Evolutionary conservation across 352 stramenopile species (phyloP), one percentile per base, ranked within the genome.

Genomic region (Phytophthora vignae): DNA sequence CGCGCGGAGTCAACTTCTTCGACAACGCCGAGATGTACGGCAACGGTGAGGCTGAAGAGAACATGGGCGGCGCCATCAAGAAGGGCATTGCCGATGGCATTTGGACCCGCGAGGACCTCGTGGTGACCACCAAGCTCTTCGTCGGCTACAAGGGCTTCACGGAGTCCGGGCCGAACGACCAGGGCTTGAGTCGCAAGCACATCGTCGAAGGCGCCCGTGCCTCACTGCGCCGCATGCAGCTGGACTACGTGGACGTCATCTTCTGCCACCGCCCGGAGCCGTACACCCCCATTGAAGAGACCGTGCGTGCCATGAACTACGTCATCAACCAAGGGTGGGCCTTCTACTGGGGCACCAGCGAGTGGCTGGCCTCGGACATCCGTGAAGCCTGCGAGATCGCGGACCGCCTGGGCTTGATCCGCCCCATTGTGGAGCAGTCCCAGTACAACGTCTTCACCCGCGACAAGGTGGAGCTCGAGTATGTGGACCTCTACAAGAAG

Each of bases 221-320:
- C 2, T 82, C 64, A 1, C 62, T 86, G 19, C 19, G 65, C 79
- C 19, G 42, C 15, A 17, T 49, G 42, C 42, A 49, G 4, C 56
- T 2, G 8, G 74, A 87, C 17, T 90, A 88, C 44, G 81, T 92
- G 12, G 85, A 93, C 42, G 60, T 93, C 2, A 70, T 91, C 48
- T 93, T 90, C 56, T 87, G 75, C 52, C 85, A 93, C 55, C 81
- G 82, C 15, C 71, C 76, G 15, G 84, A 93, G 54, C 73, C 78
- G 10, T 64, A 60, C 40, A 89, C 79, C 21, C 82, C 85, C 1
- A 88, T 91, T 15, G 83, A 92, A 57, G 87, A 92, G 49, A 74
- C 53, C 6, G 67, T 74, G 9, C 79, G 86, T 15, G 79, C 83
- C n/a, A 92, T 94, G 84, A 91, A 79, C 59, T 80, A 75, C 55